Evolutionary conservation across 2,329 filamentous ascomycete genomes (phyloP), one percentile per base, ranked within the genome.

Genomic region (Claviceps paspali): DNA sequence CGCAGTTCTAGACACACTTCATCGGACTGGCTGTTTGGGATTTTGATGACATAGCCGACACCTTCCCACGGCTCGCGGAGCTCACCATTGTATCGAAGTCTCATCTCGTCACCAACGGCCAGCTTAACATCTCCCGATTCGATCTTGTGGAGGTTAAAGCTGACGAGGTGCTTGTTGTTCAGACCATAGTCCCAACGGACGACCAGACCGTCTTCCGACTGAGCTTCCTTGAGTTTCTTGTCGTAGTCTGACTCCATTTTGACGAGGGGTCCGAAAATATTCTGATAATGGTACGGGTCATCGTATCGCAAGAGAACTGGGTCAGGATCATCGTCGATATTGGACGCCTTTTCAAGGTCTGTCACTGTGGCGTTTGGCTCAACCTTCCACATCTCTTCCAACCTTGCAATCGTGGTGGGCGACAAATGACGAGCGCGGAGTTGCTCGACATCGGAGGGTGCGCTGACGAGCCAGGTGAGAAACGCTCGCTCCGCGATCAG

Each of bases 191-290:
- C 85, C 91, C 91, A 98, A 38, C 84, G 81, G 42, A 98, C 86
- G 29, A 87, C 74, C 29, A 98, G 64, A n/a, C 83, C 83, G 60
- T 98, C 91, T 61, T 98, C 91, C 2, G 86, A 94, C 57, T 98
- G 91, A 1, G 88, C 86, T 57, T 98, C 91, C 63, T 98, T 98
- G 49, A 98, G 70, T 62, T 98, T 96, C 59, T 92, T 88, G 60
- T 98, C 91, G 54, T 98, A 98, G 60, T 98, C 91, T 30, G 91
- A 93, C 59, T 98, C 91, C 60, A 98, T 98, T 65, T 96, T 98
- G 51, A 98, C 92, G 11, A 98, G 68, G 1, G 91, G 91, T 0
- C 91, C 91, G 56, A 98, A 98, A 24, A 96, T 91, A 52, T 96
- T 98, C 61, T 98, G 91, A 51, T 98, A 98, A 53, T 98, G 88